Conservation (phyloP, 805 yeast species). For the Candida manassasensis region DNA sequence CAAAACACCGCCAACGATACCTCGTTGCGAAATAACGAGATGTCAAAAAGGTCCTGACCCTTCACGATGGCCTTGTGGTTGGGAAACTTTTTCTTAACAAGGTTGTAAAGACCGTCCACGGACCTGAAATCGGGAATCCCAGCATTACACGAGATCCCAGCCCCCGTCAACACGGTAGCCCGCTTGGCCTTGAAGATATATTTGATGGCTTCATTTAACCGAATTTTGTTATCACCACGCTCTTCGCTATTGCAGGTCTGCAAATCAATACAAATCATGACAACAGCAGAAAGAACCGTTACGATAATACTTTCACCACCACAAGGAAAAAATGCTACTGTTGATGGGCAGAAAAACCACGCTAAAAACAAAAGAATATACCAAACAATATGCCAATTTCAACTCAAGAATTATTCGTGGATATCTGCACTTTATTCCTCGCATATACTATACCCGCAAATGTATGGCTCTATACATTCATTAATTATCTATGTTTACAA, state of each 20-base stretch:
- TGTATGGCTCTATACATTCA: too few relatives aligned
- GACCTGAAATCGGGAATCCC: constrained; percentile 96
- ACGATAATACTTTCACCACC: too few relatives aligned
- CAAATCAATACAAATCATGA: constrained; percentile 29
- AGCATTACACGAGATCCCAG: constrained; percentile 94
- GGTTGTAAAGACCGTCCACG: constrained; percentile 72
- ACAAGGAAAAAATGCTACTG: too few relatives aligned
- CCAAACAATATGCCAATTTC: too few relatives aligned
- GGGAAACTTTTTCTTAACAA: constrained; percentile 62
- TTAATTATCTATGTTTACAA: too few relatives aligned
- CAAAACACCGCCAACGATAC: constrained; percentile 70
- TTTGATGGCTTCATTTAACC: constrained; percentile 36
- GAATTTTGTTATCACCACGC: constrained; percentile 27
- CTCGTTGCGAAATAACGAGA: constrained; percentile 69
- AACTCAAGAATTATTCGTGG: too few relatives aligned
- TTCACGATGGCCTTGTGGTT: constrained; percentile 47
- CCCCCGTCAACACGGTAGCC: constrained; percentile 80
- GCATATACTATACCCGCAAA: too few relatives aligned
- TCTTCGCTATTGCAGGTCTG: constrained; percentile 11
- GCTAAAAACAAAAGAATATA: too few relatives aligned
- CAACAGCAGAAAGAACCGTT: too few relatives aligned
- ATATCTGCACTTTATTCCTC: too few relatives aligned
- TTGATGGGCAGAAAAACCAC: too few relatives aligned
- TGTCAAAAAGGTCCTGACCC: constrained; percentile 90
- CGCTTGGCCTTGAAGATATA: constrained; percentile 49